These are phyloP conservation scores for Neopestalotiopsis sp. DNA, from an alignment of 2,329 filamentous ascomycete genomes.

Conservation along the genomic window DNA sequence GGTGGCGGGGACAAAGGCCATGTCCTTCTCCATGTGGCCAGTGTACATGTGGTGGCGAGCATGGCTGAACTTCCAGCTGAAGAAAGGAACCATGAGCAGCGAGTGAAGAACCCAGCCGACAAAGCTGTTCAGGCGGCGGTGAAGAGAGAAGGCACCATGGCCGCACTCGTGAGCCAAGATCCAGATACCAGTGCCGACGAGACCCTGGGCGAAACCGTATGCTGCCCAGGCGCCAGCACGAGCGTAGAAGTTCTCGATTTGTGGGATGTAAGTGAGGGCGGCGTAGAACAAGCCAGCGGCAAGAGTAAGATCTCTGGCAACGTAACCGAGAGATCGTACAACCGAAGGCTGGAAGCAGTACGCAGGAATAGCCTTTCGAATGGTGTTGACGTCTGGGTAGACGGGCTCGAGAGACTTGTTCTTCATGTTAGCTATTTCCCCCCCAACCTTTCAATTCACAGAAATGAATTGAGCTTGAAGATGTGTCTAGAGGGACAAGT, in stretches of 20 bases:
- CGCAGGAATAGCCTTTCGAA: constrained; percentile 60
- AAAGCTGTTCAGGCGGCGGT: constrained; percentile 61
- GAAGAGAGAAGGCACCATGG: constrained; percentile 69
- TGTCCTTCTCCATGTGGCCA: constrained; percentile 72
- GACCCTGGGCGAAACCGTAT: constrained; percentile 70
- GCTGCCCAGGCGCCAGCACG: constrained; percentile 57
- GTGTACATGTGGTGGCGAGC: constrained; percentile 73
- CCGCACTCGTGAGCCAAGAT: constrained; percentile 75
- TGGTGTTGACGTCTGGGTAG: constrained; percentile 54
- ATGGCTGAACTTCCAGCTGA: constrained; percentile 76
- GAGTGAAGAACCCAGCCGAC: constrained; percentile 72
- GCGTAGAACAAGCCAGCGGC: constrained; percentile 53
- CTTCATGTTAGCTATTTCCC: background rate
- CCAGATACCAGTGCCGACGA: constrained; percentile 73
- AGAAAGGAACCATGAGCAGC: constrained; percentile 71
- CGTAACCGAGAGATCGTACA: constrained; percentile 57
- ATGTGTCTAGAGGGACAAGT: no score
- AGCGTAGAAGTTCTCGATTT: constrained; percentile 48
- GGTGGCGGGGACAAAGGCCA: constrained; percentile 65
- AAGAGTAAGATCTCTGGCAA: constrained; percentile 60
- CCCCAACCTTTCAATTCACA: no score
- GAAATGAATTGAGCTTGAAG: background rate
- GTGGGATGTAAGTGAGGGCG: constrained; percentile 59
- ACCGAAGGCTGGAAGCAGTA: constrained; percentile 66
- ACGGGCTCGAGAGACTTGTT: constrained; percentile 18